These are phyloP conservation scores for Fusarium tjaetaba DNA, from an alignment of 2,329 filamentous ascomycete genomes.

Conservation along the genomic window DNA sequence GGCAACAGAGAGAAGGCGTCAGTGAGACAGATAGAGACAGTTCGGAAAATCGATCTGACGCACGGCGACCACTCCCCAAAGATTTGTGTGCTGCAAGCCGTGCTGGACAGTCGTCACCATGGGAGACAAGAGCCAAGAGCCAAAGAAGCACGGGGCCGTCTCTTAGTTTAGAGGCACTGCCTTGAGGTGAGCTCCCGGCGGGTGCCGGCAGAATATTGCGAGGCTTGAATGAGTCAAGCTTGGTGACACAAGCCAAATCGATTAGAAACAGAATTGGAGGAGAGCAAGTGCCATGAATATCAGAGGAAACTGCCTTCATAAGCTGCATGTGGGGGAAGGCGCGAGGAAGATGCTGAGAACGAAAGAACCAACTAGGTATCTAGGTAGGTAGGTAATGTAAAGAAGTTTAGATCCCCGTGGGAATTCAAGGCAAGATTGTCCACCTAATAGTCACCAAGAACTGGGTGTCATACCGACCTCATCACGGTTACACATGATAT, in stretches of 20 bases:
- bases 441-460: too few species aligned
- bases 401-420: background rate
- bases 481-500: slow-evolving; percentile 6
- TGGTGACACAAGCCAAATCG: background rate
- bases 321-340: background rate
- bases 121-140: background rate
- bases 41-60: background rate
- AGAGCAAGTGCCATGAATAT: background rate
- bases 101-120: background rate
- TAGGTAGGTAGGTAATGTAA: background rate
- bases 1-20: background rate
- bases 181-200: slow-evolving; percentile 1
- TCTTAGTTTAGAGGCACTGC: background rate
- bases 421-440: background rate
- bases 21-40: background rate
- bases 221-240: background rate
- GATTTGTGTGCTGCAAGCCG: background rate
- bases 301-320: background rate
- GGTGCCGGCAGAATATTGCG: slow-evolving; percentile 17
- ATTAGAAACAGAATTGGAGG: background rate
- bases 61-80: background rate
- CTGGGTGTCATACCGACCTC: background rate
- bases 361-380: background rate
- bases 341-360: background rate
- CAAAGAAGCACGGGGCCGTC: background rate